These are phyloP conservation scores for Aureobasidium sp. DNA, from an alignment of 2,329 filamentous ascomycete species.

Conservation along the genomic window DNA sequence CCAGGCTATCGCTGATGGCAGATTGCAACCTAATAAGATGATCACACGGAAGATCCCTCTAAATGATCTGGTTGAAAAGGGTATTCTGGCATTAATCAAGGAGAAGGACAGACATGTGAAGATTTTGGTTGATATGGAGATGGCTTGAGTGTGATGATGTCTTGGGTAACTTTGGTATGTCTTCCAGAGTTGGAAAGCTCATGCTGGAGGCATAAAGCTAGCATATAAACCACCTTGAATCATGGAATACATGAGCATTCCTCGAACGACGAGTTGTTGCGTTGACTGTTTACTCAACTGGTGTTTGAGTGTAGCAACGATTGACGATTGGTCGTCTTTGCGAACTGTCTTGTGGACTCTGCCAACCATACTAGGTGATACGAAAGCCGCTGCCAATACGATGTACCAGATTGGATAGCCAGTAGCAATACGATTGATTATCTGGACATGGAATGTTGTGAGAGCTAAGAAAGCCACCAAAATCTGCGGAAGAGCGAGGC, in stretches of 20 bases:
- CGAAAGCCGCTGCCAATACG: slow-evolving; percentile 52
- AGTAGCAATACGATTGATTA: slow-evolving; percentile 80
- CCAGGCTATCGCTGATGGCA: slow-evolving; percentile 13
- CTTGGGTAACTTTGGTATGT: neutral
- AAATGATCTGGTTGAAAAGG: slow-evolving; percentile 13
- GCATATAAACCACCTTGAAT: slow-evolving; percentile 80
- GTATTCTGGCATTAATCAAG: slow-evolving; percentile 14
- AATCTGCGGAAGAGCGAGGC: slow-evolving; percentile 64
- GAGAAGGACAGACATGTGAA: slow-evolving; percentile 16
- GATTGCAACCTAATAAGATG: slow-evolving; percentile 13
- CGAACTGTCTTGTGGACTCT: neutral
- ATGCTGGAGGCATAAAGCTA: slow-evolving; percentile 86
- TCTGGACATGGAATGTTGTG: slow-evolving; percentile 84
- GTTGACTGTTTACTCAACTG: neutral
- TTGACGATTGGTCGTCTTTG: neutral
- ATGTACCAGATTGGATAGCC: slow-evolving; percentile 87
- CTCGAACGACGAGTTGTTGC: slow-evolving; percentile 42
- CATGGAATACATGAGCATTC: slow-evolving; percentile 71
- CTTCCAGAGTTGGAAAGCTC: slow-evolving; percentile 13
- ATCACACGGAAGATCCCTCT: slow-evolving; percentile 15
- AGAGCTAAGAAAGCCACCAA: slow-evolving; percentile 62
- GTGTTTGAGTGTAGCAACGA: neutral
- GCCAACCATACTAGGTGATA: slow-evolving; percentile 15
- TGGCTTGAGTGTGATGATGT: neutral
- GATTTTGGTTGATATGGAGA: slow-evolving; percentile 14